phyloP scores from a whole-genome alignment of 2,329 filamentous ascomycete species.

The Purpureocillium lavendulum region DNA sequence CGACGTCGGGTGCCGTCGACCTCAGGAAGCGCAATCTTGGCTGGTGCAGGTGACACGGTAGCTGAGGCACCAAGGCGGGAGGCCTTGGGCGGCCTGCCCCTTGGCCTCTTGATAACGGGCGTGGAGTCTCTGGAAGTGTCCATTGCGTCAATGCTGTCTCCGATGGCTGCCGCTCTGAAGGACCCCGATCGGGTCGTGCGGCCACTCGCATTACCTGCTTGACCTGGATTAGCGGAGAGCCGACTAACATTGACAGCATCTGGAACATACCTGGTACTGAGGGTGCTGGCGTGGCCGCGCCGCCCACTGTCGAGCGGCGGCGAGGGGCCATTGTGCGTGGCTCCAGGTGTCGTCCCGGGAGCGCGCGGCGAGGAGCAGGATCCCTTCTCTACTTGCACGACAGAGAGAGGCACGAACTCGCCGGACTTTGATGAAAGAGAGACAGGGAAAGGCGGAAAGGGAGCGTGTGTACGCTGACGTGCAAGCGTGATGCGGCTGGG shows the following conservation, averaged over 20 bases:
- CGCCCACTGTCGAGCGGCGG: slow-evolving; percentile 14
- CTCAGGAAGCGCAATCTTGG: not conserved
- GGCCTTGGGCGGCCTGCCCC: slow-evolving; percentile 15
- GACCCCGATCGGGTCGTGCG: slow-evolving; percentile 18
- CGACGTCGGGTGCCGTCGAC: slow-evolving; percentile 6
- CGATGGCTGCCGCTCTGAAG: slow-evolving; percentile 6
- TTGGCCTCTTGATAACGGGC: slow-evolving; percentile 7
- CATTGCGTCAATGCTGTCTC: not conserved
- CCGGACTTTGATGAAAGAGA: too few species aligned
- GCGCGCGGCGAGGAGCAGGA: too few species aligned
- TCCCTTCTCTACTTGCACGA: too few species aligned
- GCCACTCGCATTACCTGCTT: slow-evolving; percentile 9
- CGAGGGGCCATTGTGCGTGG: slow-evolving; percentile 19
- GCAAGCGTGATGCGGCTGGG: too few species aligned
- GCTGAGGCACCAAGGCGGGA: slow-evolving; percentile 6
- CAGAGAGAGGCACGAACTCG: too few species aligned
- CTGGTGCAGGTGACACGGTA: slow-evolving; percentile 4
- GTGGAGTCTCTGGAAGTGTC: slow-evolving; percentile 1
- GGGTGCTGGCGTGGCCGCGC: slow-evolving; percentile 8
- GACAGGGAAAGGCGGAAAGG: not conserved
- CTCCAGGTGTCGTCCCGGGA: too few species aligned
- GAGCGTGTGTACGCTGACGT: too few species aligned
- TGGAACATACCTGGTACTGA: slow-evolving; percentile 12
- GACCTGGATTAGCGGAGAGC: slow-evolving; percentile 9
- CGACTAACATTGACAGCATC: not conserved